A percentile compares a stretch with the other conserved stretches of the same genome.
phyloP scores from a whole-genome alignment of 2,329 filamentous ascomycete genomes.

The Escovopsis sp. region DNA sequence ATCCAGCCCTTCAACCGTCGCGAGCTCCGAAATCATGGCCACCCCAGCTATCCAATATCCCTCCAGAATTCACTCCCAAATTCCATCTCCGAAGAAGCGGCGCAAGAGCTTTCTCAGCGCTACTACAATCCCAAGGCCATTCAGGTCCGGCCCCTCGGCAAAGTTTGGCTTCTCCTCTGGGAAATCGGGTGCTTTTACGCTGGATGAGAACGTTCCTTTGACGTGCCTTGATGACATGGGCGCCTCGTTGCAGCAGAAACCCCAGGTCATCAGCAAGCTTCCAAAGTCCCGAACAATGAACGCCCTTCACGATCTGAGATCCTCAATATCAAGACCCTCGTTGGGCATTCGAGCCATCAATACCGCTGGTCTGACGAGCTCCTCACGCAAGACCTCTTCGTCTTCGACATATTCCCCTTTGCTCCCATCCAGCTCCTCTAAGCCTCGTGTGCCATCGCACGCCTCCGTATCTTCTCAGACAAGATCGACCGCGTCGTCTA shows the following conservation, averaged over 20 bases:
- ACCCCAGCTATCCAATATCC: conserved; percentile 9
- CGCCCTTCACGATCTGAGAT: conserved; percentile 29
- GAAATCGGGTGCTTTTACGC: neutral
- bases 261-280: conserved; percentile 13
- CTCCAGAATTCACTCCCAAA: neutral
- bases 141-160: conserved; percentile 6
- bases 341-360: conserved; percentile 9
- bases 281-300: conserved; percentile 31
- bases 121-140: conserved; percentile 5
- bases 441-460: conserved; percentile 6
- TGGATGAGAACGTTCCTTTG: conserved; percentile 17
- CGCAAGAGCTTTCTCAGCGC: conserved; percentile 7
- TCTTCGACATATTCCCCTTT: conserved; percentile 10
- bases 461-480: conserved; percentile 9
- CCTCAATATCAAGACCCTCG: conserved; percentile 26
- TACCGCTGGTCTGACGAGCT: conserved; percentile 3
- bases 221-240: conserved; percentile 1
- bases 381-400: conserved; percentile 9
- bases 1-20: conserved; percentile 16
- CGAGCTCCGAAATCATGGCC: conserved; percentile 14
- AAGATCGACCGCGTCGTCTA: conserved; percentile 4
- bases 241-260: neutral
- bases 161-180: conserved; percentile 4
- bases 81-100: conserved; percentile 6
- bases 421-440: conserved; percentile 8